A percentile compares a stretch with the other conserved stretches of the same genome.
phyloP scores from a whole-genome alignment of 208 protist genomes.

The Crithidia thermophila region DNA sequence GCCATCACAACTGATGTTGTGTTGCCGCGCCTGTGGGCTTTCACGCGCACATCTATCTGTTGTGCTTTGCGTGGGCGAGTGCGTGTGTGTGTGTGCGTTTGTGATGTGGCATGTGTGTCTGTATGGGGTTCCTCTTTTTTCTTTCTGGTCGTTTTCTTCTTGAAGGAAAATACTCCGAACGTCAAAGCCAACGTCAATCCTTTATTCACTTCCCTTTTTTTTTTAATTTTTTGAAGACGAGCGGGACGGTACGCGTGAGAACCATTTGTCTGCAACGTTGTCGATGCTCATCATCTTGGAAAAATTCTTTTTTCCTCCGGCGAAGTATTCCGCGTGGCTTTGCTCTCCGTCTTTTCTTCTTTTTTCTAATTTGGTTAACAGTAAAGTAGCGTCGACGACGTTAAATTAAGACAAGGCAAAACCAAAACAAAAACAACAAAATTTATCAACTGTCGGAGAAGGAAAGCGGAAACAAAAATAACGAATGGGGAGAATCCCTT shows the following conservation, averaged over 20 bases:
- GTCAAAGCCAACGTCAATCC: too few relatives aligned
- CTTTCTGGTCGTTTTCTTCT: neutral
- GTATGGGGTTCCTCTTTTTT: neutral
- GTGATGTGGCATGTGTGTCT: neutral
- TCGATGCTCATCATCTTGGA: neutral
- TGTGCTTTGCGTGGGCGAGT: neutral
- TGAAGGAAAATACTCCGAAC: too few relatives aligned
- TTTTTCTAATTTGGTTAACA: constrained; percentile 15
- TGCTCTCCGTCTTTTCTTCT: neutral
- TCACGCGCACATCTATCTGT: too few relatives aligned
- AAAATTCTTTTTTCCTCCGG: neutral
- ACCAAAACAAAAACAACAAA: neutral
- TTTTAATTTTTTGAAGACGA: too few relatives aligned
- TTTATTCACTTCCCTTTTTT: too few relatives aligned
- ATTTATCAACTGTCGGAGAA: constrained; percentile 2
- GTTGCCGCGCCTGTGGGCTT: neutral
- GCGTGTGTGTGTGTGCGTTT: neutral
- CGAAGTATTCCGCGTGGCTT: neutral
- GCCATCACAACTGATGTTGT: too few relatives aligned
- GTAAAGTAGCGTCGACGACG: constrained; percentile 1
- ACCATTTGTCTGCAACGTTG: too few relatives aligned
- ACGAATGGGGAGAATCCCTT: neutral
- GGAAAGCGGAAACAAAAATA: constrained; percentile 3
- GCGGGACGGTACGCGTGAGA: too few relatives aligned
- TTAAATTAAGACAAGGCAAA: constrained; percentile 9